Percentiles rank a stretch among this genome's conserved stretches.
phyloP scores from a whole-genome alignment of 345 rosid species.

The Salix koriyanagi region DNA sequence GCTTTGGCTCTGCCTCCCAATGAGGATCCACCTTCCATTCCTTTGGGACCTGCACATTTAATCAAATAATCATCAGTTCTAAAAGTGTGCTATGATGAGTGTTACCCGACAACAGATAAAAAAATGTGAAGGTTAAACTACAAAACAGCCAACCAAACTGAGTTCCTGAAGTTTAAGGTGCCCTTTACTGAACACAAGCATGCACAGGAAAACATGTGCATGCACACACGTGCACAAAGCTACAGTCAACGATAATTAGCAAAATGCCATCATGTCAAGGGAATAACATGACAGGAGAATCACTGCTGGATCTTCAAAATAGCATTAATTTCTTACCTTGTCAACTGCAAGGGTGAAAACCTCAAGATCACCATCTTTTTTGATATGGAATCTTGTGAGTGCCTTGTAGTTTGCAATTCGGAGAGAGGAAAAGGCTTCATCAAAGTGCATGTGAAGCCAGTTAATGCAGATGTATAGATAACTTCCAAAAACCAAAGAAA shows the following conservation, averaged over 20 bases:
- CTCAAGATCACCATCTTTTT: slow-evolving; percentile 65
- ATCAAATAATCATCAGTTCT: not conserved
- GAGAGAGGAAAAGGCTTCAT: slow-evolving; percentile 97
- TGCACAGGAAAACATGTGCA: no score
- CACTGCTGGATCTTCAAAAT: not conserved
- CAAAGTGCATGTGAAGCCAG: slow-evolving; percentile 96
- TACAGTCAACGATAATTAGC: no score
- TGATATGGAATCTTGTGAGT: slow-evolving; percentile 83
- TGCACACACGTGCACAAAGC: no score
- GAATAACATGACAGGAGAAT: not conserved
- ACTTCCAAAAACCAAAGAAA: slow-evolving; percentile 92
- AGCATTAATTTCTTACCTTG: slow-evolving; percentile 49
- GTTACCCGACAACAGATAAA: not conserved
- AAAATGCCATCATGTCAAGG: no score
- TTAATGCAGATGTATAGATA: slow-evolving; percentile 92
- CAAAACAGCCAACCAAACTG: not conserved
- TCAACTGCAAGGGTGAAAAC: slow-evolving; percentile 95
- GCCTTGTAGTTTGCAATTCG: slow-evolving; percentile 98
- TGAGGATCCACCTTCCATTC: slow-evolving; percentile 80
- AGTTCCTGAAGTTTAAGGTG: not conserved
- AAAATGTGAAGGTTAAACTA: not conserved
- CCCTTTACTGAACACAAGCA: not conserved
- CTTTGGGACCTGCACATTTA: slow-evolving; percentile 66
- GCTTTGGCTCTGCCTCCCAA: slow-evolving; percentile 71
- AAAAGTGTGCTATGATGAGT: not conserved